Evolutionary conservation across 2,329 filamentous ascomycete species (phyloP).

Genomic region (Cercospora sp.): DNA sequence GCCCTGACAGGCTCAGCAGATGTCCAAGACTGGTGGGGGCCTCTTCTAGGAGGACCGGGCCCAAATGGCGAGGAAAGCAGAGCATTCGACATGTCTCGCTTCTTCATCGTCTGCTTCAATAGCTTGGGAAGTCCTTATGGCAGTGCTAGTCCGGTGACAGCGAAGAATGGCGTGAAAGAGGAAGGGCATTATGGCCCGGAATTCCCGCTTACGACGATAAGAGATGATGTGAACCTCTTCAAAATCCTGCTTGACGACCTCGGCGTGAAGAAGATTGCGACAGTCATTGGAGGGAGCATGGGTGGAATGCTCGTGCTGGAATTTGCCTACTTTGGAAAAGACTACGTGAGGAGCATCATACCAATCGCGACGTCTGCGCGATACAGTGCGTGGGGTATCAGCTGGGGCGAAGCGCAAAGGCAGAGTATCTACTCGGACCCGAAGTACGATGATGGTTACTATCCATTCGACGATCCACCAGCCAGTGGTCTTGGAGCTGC

Average conservation of each 20-base stretch:
- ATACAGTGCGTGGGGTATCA: conserved; percentile 87
- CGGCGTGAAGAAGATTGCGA: conserved; percentile 74
- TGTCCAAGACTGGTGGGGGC: conserved; percentile 86
- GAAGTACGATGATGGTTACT: conserved; percentile 98
- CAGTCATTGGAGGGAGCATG: conserved; percentile 80
- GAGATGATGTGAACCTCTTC: conserved; percentile 90
- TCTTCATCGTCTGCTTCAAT: conserved; percentile 86
- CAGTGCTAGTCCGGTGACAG: conserved; percentile 83
- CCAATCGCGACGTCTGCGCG: conserved; percentile 82
- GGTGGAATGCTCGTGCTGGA: conserved; percentile 90
- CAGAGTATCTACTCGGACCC: conserved; percentile 97
- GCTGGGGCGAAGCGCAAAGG: conserved; percentile 84
- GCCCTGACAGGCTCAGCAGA: conserved; percentile 83
- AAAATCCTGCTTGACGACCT: conserved; percentile 77
- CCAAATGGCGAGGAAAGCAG: conserved; percentile 45
- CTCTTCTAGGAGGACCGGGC: conserved; percentile 73
- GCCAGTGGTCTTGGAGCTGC: conserved; percentile 85
- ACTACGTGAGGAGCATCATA: conserved; percentile 77
- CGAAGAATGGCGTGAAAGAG: conserved; percentile 73
- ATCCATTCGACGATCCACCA: conserved; percentile 82
- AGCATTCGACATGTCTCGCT: conserved; percentile 77
- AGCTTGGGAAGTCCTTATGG: conserved; percentile 83
- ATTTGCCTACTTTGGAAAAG: conserved; percentile 86
- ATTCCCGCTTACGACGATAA: conserved; percentile 90
- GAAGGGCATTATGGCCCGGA: conserved; percentile 88